Evolutionary conservation across 2,329 filamentous ascomycete species (phyloP).

Genomic region (Cladosporium colombiae): DNA sequence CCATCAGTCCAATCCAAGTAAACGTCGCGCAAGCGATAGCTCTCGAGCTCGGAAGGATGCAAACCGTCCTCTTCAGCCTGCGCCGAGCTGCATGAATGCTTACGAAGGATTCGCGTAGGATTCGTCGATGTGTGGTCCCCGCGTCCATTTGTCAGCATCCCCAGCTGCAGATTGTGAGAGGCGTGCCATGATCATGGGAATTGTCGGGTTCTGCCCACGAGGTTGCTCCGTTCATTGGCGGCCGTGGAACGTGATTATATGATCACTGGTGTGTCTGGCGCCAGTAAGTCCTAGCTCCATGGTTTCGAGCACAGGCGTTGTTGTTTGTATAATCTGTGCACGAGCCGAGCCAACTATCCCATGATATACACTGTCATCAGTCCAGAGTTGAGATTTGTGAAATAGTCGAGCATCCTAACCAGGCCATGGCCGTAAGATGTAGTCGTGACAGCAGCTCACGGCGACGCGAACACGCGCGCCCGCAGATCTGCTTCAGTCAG

Average conservation of each 20-base stretch:
- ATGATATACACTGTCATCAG: background rate
- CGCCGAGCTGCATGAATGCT: background rate
- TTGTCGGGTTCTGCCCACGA: background rate
- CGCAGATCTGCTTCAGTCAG: slow-evolving; percentile 1
- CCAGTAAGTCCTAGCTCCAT: background rate
- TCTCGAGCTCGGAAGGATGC: background rate
- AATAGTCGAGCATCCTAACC: background rate
- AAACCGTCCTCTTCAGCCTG: background rate
- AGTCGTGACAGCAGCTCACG: background rate
- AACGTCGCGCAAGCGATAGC: background rate
- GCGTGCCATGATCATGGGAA: background rate
- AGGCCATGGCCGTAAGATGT: background rate
- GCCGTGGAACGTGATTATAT: background rate
- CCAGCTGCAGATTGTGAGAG: background rate
- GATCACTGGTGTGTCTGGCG: background rate
- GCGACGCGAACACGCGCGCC: background rate
- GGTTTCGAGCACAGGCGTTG: background rate
- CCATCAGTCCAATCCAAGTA: background rate
- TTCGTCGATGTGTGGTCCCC: background rate
- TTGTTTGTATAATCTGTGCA: background rate
- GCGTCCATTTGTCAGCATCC: background rate
- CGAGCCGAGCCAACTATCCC: background rate
- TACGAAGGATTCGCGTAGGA: background rate
- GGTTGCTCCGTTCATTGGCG: too few relatives aligned
- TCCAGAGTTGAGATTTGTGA: background rate